phyloP scores from a whole-genome alignment of 2,329 filamentous ascomycete genomes.

The Fusarium zealandicum region DNA sequence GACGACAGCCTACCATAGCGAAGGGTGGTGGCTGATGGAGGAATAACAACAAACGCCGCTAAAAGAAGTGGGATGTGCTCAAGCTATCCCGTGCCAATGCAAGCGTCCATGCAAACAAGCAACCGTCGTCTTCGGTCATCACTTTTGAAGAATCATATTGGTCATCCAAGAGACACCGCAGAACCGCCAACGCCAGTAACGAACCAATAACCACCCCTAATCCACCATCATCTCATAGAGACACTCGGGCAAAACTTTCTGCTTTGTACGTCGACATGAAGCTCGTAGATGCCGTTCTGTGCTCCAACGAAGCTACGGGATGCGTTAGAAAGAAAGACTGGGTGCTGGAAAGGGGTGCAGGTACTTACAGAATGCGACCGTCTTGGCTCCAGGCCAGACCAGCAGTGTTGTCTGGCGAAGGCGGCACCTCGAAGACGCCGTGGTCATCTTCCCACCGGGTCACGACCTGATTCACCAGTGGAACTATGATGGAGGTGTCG shows the following conservation, averaged over 20 bases:
- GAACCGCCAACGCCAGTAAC: slow-evolving; percentile 13
- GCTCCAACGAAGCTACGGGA: slow-evolving; percentile 64
- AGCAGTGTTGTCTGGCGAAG: slow-evolving; percentile 64
- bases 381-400: slow-evolving; percentile 69
- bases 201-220: neutral
- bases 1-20: slow-evolving; percentile 15
- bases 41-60: slow-evolving; percentile 24
- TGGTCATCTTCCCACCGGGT: slow-evolving; percentile 52
- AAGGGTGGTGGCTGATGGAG: slow-evolving; percentile 6
- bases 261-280: slow-evolving; percentile 68
- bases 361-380: slow-evolving; percentile 63
- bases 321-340: slow-evolving; percentile 23
- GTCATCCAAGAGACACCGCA: slow-evolving; percentile 4
- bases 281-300: slow-evolving; percentile 79
- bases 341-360: neutral
- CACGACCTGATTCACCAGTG: slow-evolving; percentile 49
- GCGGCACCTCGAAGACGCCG: slow-evolving; percentile 52
- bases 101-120: slow-evolving; percentile 28
- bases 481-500: slow-evolving; percentile 47
- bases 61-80: slow-evolving; percentile 15
- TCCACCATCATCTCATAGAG: slow-evolving; percentile 54
- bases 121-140: slow-evolving; percentile 33
- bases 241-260: slow-evolving; percentile 67
- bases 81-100: slow-evolving; percentile 36
- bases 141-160: slow-evolving; percentile 32